phyloP scores from a whole-genome alignment of 768 basidiomycete species.

The Sporobolomyces roseus region DNA sequence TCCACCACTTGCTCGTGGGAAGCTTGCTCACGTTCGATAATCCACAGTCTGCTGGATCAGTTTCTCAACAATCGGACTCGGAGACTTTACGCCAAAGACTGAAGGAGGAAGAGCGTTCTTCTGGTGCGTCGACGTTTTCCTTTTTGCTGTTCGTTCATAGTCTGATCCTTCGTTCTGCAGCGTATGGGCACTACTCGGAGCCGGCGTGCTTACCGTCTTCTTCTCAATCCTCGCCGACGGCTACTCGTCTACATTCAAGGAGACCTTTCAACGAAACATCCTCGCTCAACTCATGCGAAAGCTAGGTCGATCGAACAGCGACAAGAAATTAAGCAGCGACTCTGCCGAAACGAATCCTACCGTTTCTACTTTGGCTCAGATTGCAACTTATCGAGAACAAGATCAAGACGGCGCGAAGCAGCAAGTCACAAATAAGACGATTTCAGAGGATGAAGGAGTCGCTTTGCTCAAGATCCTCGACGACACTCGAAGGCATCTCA shows the following conservation, averaged over 20 bases:
- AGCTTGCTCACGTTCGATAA: neutral
- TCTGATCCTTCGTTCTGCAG: too few relatives aligned
- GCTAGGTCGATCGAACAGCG: neutral
- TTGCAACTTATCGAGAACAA: neutral
- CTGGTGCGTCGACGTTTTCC: too few relatives aligned
- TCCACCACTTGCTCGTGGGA: neutral
- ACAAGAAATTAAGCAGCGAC: neutral
- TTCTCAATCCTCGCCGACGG: slow-evolving; percentile 34
- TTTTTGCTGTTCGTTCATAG: too few relatives aligned
- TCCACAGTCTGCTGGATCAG: slow-evolving; percentile 10
- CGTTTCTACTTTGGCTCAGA: neutral
- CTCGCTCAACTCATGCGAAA: neutral
- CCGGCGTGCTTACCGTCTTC: slow-evolving; percentile 27
- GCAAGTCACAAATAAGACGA: too few relatives aligned
- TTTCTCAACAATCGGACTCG: slow-evolving; percentile 28
- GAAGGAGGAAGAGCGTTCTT: slow-evolving; percentile 37
- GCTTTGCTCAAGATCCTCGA: neutral
- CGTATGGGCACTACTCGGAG: slow-evolving; percentile 11
- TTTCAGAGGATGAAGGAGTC: neutral
- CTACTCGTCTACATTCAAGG: slow-evolving; percentile 19
- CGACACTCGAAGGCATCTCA: slow-evolving; percentile 1
- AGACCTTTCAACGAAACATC: slow-evolving; percentile 24
- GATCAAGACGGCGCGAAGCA: too few relatives aligned
- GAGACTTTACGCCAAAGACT: slow-evolving; percentile 20
- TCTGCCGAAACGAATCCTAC: slow-evolving; percentile 10